Conservation (phyloP, 805 yeast genomes). For the Nakazawaea ishiwadae region DNA sequence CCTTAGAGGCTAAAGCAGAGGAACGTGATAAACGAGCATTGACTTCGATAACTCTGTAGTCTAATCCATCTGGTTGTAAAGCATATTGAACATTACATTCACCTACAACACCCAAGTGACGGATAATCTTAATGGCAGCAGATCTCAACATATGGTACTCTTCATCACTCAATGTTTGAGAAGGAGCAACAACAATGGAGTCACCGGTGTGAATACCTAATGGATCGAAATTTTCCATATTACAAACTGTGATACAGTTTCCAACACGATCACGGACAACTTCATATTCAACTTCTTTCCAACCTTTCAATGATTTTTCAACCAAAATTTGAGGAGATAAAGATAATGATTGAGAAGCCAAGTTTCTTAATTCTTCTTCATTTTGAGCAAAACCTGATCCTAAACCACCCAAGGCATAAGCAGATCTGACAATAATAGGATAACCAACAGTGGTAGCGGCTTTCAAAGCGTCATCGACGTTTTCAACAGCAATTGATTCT, state of each 20-base stretch:
- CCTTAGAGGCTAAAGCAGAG: slow-evolving; percentile 96
- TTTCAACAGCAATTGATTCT: slow-evolving; percentile 91
- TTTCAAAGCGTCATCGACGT: slow-evolving; percentile 85
- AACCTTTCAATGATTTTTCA: slow-evolving; percentile 95
- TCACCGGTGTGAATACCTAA: slow-evolving; percentile 98
- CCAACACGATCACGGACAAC: slow-evolving; percentile 95
- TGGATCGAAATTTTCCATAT: slow-evolving; percentile 99
- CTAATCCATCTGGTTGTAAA: slow-evolving; percentile 91
- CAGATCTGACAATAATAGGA: slow-evolving; percentile 96
- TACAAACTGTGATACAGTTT: slow-evolving; percentile 97
- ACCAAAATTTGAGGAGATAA: slow-evolving; percentile 93
- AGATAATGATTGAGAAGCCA: slow-evolving; percentile 85
- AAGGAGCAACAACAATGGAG: slow-evolving; percentile 97
- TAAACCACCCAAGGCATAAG: slow-evolving; percentile 94
- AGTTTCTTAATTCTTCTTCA: slow-evolving; percentile 74
- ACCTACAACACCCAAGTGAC: slow-evolving; percentile 98
- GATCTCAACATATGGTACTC: slow-evolving; percentile 97
- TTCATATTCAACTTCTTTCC: slow-evolving; percentile 99
- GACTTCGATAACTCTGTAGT: slow-evolving; percentile 95
- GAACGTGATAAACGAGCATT: slow-evolving; percentile 96
- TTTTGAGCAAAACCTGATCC: slow-evolving; percentile 96
- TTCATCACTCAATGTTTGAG: slow-evolving; percentile 94
- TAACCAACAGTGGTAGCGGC: slow-evolving; percentile 89
- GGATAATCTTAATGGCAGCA: slow-evolving; percentile 95
- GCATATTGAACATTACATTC: slow-evolving; percentile 99